Percentiles rank a stretch among this genome's conserved stretches.
Conservation (phyloP, 176 grass and related monocot species). For the Rhipidocladum racemiflorum region DNA sequence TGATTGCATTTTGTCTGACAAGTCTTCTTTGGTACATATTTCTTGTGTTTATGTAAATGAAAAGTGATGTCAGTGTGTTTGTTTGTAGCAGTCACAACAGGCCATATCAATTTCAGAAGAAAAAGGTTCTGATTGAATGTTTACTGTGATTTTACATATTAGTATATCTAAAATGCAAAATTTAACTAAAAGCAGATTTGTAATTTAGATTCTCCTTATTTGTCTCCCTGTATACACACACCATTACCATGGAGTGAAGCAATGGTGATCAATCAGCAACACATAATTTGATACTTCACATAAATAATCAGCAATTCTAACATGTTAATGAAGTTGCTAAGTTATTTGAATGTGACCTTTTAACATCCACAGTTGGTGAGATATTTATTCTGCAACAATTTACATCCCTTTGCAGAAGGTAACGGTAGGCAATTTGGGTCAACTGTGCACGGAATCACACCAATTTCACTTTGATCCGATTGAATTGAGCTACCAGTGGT, state of each 20-base stretch:
- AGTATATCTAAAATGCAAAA: neutral
- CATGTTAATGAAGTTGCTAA: neutral
- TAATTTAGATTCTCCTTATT: constrained; percentile 1
- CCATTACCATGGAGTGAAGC: neutral
- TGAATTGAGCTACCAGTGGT: neutral
- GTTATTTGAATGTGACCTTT: neutral
- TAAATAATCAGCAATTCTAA: neutral
- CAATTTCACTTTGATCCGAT: constrained; percentile 28
- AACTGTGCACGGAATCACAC: no score
- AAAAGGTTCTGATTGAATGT: neutral
- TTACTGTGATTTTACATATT: neutral
- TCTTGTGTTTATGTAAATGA: constrained; percentile 1
- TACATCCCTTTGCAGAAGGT: constrained; percentile 55
- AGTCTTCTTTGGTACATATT: constrained; percentile 67
- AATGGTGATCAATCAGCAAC: no score
- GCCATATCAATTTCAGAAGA: neutral
- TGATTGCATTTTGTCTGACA: constrained; percentile 88
- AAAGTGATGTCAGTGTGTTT: neutral
- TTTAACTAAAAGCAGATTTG: neutral
- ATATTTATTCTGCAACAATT: constrained; percentile 5
- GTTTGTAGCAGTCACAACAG: neutral
- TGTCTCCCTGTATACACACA: neutral
- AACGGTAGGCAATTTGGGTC: constrained; percentile 49
- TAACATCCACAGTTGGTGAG: neutral
- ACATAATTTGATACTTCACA: no score